phyloP scores from a whole-genome alignment of 2,329 filamentous ascomycete species.

The Aschersonia sp. region DNA sequence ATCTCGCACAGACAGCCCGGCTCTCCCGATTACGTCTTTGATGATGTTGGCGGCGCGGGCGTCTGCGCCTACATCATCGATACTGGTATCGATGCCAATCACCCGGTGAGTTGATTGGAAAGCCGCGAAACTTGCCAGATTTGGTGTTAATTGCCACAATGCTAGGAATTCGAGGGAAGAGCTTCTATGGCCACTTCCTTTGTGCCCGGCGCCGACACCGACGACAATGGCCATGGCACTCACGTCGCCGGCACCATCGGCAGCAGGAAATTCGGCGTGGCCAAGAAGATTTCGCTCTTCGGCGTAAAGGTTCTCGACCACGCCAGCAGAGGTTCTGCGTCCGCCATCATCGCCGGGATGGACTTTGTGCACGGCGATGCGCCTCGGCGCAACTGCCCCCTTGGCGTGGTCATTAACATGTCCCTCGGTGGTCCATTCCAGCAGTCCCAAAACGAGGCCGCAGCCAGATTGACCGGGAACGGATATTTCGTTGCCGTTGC shows the following conservation, averaged over 20 bases:
- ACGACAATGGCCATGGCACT: conserved; percentile 14
- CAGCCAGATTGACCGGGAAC: conserved; percentile 20
- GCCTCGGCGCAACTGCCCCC: conserved; percentile 17
- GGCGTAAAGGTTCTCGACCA: conserved; percentile 24
- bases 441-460: conserved; percentile 28
- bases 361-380: conserved; percentile 21
- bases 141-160: background rate
- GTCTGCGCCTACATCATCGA: conserved; percentile 27
- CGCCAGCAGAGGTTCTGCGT: conserved; percentile 18
- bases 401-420: conserved; percentile 33
- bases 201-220: conserved; percentile 13
- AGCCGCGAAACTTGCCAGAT: background rate
- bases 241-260: conserved; percentile 20
- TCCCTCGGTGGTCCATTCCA: conserved; percentile 30
- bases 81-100: conserved; percentile 19
- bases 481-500: conserved; percentile 36
- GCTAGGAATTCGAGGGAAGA: conserved; percentile 23
- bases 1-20: conserved; percentile 15
- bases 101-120: conserved; percentile 9
- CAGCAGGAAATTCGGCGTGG: conserved; percentile 21
- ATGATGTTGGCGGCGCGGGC: conserved; percentile 17
- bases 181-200: conserved; percentile 20
- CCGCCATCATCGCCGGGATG: conserved; percentile 24
- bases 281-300: conserved; percentile 21
- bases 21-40: conserved; percentile 15